Base-by-base conservation (phyloP, 495 filamentous ascomycete genomes). In the Jackrogersella multiformis region DNA sequence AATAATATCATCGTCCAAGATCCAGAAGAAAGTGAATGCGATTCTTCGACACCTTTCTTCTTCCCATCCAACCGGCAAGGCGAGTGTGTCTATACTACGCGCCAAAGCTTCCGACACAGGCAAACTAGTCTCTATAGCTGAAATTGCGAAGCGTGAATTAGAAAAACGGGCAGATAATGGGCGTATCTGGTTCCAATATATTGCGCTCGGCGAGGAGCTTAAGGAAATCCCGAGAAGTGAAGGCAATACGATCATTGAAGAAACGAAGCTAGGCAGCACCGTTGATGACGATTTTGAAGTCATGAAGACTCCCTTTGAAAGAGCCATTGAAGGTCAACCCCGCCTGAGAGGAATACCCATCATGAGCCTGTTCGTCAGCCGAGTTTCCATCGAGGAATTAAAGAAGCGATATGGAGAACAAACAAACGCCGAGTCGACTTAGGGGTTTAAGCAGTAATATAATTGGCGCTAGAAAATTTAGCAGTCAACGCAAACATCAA, bases 41-140 rank as follows among this genome's bases (percentile, higher is more conserved):
- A 73, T 79, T 7, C 75, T 84, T 4, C 68, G 71, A 10, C 74
- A 82, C 56, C 77, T 84, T 24, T 53, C 80, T 1, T 56, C 28
- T 5, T 39, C 82, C 13, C n/a, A n/a, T n/a, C 69, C 81, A 8
- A 35, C 61, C 15, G 24, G 30, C 9, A 72, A 71, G 42, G 48
- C 61, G 10, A 48, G 34, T 16, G 24, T 75, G 13, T 52, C 58
- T 8, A 48, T 84, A 9, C 68, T 91, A 13, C 79, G 81, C 60
- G 86, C 87, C 21, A 86, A 84, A 66, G 79, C 80, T 5, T 54
- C 68, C 4, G 79, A 79, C 1, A 79, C 84, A 4, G 74, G 77
- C 64, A 92, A 92, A 72, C 78, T 89, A 52, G 82, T 90, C 59
- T 86, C 83, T 12, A 81, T 91, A 20, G 80, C 82, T 26, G 89